Percentiles rank a stretch among this genome's conserved stretches.
Evolutionary conservation across 495 filamentous ascomycete genomes (phyloP).

Genomic region (Recurvomyces mirabilis): DNA sequence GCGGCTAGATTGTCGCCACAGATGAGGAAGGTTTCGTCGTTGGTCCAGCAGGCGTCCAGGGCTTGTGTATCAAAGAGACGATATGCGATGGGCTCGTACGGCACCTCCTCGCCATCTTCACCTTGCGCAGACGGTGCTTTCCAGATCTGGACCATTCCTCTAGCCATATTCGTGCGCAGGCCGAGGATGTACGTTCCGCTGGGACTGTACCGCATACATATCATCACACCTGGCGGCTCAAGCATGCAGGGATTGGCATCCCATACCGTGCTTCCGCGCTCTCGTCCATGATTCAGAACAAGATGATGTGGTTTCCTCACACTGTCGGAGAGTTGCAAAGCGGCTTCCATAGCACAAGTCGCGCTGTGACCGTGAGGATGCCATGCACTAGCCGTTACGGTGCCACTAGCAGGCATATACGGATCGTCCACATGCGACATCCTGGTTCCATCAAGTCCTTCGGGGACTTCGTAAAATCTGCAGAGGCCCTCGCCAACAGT

Average conservation of each 20-base stretch:
- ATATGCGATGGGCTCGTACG: slow-evolving; percentile 19
- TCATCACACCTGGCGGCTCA: slow-evolving; percentile 6
- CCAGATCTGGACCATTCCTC: slow-evolving; percentile 13
- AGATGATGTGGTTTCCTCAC: slow-evolving; percentile 1
- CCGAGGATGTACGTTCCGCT: slow-evolving; percentile 10
- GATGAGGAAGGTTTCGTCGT: slow-evolving; percentile 21
- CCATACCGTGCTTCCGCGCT: neutral
- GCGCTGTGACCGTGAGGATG: slow-evolving; percentile 13
- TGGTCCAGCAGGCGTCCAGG: slow-evolving; percentile 22
- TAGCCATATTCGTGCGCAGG: slow-evolving; percentile 3
- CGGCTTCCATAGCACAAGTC: slow-evolving; percentile 7
- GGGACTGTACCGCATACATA: slow-evolving; percentile 10
- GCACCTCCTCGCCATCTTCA: slow-evolving; percentile 12
- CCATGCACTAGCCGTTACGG: slow-evolving; percentile 13
- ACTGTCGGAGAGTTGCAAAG: neutral
- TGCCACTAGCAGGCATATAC: slow-evolving; percentile 1
- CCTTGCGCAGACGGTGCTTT: neutral
- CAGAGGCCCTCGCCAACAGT: slow-evolving; percentile 17
- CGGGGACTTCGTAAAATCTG: slow-evolving; percentile 14
- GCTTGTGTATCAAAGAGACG: slow-evolving; percentile 14
- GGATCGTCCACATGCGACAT: slow-evolving; percentile 6
- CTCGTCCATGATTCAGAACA: slow-evolving; percentile 1
- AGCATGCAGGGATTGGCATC: slow-evolving; percentile 3
- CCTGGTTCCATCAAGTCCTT: neutral
- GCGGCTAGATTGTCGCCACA: slow-evolving; percentile 12